Percentiles rank a stretch among this genome's conserved stretches.
Conservation (phyloP, 1,139 yeast species). For the Yamadazyma atlantica region DNA sequence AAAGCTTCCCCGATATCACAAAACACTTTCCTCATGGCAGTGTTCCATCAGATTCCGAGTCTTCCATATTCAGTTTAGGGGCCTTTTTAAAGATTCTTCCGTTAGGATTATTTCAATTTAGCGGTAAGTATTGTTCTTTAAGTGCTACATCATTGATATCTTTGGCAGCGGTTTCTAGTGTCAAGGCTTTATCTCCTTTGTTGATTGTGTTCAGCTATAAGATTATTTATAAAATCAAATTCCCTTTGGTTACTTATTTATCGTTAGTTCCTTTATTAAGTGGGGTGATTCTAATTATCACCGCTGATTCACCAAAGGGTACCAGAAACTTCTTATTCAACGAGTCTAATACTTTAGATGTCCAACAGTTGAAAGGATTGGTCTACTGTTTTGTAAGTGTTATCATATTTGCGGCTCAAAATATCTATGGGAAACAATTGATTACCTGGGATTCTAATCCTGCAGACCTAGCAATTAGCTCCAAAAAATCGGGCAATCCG, state of each 20-base stretch:
- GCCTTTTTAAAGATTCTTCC: slow-evolving; percentile 35
- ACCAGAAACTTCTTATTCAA: slow-evolving; percentile 8
- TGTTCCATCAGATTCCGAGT: slow-evolving; percentile 23
- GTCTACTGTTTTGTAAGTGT: slow-evolving; percentile 31
- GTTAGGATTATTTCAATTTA: slow-evolving; percentile 39
- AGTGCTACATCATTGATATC: slow-evolving; percentile 41
- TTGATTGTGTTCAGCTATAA: slow-evolving; percentile 38
- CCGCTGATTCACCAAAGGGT: slow-evolving; percentile 21
- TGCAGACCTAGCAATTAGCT: slow-evolving; percentile 29
- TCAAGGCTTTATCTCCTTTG: slow-evolving; percentile 42
- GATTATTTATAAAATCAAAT: slow-evolving; percentile 29
- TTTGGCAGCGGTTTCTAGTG: slow-evolving; percentile 39
- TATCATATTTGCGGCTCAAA: slow-evolving; percentile 39
- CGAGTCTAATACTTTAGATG: slow-evolving; percentile 17
- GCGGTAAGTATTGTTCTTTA: slow-evolving; percentile 38
- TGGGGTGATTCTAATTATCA: slow-evolving; percentile 38
- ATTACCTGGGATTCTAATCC: slow-evolving; percentile 37
- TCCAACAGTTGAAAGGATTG: slow-evolving; percentile 29
- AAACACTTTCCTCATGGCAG: slow-evolving; percentile 31
- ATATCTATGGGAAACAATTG: slow-evolving; percentile 42
- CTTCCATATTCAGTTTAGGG: slow-evolving; percentile 22
- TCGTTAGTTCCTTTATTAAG: slow-evolving; percentile 37
- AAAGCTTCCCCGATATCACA: slow-evolving; percentile 20
- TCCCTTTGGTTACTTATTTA: slow-evolving; percentile 35
- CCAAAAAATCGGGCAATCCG: slow-evolving; percentile 20